Evolutionary conservation across 225 moss, liverwort and hornwort species (phyloP).

Genomic region (Pseudisothecium myosuroides): DNA sequence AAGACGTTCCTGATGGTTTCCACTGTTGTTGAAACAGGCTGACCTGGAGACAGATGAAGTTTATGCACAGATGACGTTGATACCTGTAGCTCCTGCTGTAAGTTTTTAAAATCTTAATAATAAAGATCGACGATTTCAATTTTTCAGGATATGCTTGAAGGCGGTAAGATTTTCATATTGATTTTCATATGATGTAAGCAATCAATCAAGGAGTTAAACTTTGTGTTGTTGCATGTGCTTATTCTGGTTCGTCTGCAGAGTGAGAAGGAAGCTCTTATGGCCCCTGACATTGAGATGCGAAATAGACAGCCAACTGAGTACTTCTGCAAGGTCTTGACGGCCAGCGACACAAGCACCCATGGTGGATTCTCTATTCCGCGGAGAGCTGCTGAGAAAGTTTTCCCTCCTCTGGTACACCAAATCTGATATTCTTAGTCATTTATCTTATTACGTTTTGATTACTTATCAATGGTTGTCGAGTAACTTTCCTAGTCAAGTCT

Average conservation of each 20-base stretch:
- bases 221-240: not conserved
- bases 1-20: not conserved
- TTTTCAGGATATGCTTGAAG: not conserved
- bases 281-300: slow-evolving; percentile 28
- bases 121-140: not conserved
- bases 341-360: slow-evolving; percentile 52
- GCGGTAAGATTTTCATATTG: not conserved
- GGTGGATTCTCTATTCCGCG: slow-evolving; percentile 52
- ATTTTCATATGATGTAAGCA: not conserved
- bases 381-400: slow-evolving; percentile 54
- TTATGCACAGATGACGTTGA: slow-evolving; percentile 53
- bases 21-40: slow-evolving; percentile 14
- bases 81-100: slow-evolving; percentile 27
- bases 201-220: not conserved
- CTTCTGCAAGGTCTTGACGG: slow-evolving; percentile 48
- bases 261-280: slow-evolving; percentile 37
- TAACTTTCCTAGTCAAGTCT: not conserved
- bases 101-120: not conserved
- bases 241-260: slow-evolving; percentile 18
- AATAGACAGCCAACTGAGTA: slow-evolving; percentile 45
- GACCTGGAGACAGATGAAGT: slow-evolving; percentile 52
- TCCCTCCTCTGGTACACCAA: slow-evolving; percentile 27
- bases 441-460: not conserved
- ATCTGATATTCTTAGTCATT: not conserved
- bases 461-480: not conserved